Conservation (phyloP, 2,329 filamentous ascomycete genomes). For the Trichoderma citrinoviride region DNA sequence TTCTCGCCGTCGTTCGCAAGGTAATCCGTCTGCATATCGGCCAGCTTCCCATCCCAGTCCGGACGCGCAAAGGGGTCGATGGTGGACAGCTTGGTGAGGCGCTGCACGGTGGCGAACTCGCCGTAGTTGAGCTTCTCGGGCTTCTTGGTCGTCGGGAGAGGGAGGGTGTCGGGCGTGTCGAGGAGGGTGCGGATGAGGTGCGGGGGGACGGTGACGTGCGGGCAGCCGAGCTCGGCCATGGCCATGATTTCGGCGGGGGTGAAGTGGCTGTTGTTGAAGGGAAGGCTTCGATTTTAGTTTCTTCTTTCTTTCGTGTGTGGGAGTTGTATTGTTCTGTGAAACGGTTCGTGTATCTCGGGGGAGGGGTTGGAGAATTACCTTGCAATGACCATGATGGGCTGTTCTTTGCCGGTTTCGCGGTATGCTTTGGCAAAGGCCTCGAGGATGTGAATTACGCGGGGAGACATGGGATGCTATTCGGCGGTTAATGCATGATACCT, state of each 20-base stretch:
- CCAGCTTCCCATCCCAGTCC: constrained; percentile 38
- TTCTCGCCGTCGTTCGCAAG: constrained; percentile 40
- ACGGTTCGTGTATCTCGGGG: not conserved
- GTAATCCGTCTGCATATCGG: constrained; percentile 42
- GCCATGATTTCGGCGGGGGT: constrained; percentile 24
- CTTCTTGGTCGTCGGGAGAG: constrained; percentile 8
- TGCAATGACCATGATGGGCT: constrained; percentile 26
- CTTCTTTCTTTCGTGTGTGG: not conserved
- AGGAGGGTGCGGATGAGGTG: constrained; percentile 22
- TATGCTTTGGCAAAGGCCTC: constrained; percentile 21
- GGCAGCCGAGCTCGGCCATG: constrained; percentile 25
- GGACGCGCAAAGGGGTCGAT: constrained; percentile 40
- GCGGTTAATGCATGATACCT: not conserved
- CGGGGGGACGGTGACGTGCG: constrained; percentile 25
- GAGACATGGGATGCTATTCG: constrained; percentile 25
- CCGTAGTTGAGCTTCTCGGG: constrained; percentile 15
- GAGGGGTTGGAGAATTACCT: constrained; percentile 12
- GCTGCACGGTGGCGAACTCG: constrained; percentile 30
- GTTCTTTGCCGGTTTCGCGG: constrained; percentile 24
- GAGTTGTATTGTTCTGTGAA: not conserved
- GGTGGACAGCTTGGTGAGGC: constrained; percentile 34
- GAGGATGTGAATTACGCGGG: constrained; percentile 25
- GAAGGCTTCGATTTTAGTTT: not conserved
- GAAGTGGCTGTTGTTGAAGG: constrained; percentile 21
- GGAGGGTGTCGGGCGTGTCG: constrained; percentile 22